A percentile compares a stretch with the other conserved stretches of the same genome.
Conservation (phyloP, 1,284 basidiomycete species). For the Omphalotus olearius region DNA sequence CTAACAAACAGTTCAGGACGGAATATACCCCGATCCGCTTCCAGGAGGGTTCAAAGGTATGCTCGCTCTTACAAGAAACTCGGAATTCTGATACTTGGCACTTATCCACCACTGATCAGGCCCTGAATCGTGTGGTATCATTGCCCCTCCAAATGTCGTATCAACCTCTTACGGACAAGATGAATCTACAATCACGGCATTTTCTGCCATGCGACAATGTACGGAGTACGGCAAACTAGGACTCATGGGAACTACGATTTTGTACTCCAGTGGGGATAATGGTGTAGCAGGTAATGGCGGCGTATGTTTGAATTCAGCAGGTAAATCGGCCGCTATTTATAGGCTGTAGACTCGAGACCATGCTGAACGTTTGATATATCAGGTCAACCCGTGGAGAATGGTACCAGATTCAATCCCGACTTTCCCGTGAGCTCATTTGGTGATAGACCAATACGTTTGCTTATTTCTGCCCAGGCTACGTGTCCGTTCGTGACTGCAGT, state of each 20-base stretch:
- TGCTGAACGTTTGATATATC: neutral
- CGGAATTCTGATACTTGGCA: neutral
- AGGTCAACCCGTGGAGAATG: slow-evolving; percentile 22
- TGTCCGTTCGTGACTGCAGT: slow-evolving; percentile 54
- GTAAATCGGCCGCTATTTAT: slow-evolving; percentile 19
- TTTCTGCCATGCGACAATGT: slow-evolving; percentile 49
- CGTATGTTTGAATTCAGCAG: slow-evolving; percentile 38
- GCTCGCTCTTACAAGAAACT: neutral
- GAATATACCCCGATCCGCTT: slow-evolving; percentile 24
- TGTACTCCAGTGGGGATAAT: slow-evolving; percentile 48
- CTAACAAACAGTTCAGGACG: slow-evolving; percentile 17
- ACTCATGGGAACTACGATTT: slow-evolving; percentile 42
- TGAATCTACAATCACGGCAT: slow-evolving; percentile 41
- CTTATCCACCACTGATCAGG: slow-evolving; percentile 20
- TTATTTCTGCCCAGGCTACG: slow-evolving; percentile 27
- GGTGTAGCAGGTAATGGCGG: slow-evolving; percentile 41
- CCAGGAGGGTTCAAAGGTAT: slow-evolving; percentile 15
- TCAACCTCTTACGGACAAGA: slow-evolving; percentile 51
- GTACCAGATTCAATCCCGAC: slow-evolving; percentile 38
- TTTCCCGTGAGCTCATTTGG: slow-evolving; percentile 28
- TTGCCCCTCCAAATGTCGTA: slow-evolving; percentile 46
- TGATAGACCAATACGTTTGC: neutral
- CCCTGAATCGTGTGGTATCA: slow-evolving; percentile 46
- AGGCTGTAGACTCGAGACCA: neutral
- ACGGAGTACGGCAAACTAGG: slow-evolving; percentile 51